Evolutionary conservation across 1,139 yeast species (phyloP).

Genomic region (Fermentozyma sake): DNA sequence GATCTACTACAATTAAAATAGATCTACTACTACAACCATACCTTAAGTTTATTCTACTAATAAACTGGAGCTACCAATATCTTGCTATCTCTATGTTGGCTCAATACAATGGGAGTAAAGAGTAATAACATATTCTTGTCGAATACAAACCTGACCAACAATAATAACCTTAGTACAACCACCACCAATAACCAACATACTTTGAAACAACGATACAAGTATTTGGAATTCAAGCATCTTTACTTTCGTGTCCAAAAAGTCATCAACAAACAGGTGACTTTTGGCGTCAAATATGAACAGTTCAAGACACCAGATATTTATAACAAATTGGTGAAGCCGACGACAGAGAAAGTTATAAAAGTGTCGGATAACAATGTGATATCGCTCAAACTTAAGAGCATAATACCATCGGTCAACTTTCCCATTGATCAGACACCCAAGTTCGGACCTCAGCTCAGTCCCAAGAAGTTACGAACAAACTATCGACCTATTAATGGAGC

Average conservation of each 20-base stretch:
- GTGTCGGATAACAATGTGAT: conserved; percentile 15
- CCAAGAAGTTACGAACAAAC: conserved; percentile 1
- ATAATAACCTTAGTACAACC: too few species aligned
- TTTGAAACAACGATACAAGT: conserved; percentile 10
- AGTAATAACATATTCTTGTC: too few species aligned
- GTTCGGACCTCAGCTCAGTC: too few species aligned
- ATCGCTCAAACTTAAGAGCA: conserved; percentile 7
- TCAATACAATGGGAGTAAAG: too few species aligned
- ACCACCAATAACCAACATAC: not conserved
- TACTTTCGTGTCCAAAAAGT: conserved; percentile 36
- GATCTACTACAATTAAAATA: too few species aligned
- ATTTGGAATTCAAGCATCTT: conserved; percentile 34
- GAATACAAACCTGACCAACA: not conserved
- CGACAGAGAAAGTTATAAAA: conserved; percentile 30
- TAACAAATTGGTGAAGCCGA: conserved; percentile 47
- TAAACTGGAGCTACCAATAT: too few species aligned
- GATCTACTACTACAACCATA: too few species aligned
- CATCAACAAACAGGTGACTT: conserved; percentile 38
- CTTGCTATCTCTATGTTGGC: too few species aligned
- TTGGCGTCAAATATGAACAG: conserved; percentile 53
- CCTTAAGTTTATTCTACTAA: too few species aligned
- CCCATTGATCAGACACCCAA: conserved; percentile 15
- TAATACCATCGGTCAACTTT: conserved; percentile 6
- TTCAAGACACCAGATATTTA: conserved; percentile 52
- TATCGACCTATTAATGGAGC: conserved; percentile 1